Evolutionary conservation across 495 filamentous ascomycete species (phyloP), one percentile per base, ranked within the genome.

Genomic region (Penicillium paxilli): DNA sequence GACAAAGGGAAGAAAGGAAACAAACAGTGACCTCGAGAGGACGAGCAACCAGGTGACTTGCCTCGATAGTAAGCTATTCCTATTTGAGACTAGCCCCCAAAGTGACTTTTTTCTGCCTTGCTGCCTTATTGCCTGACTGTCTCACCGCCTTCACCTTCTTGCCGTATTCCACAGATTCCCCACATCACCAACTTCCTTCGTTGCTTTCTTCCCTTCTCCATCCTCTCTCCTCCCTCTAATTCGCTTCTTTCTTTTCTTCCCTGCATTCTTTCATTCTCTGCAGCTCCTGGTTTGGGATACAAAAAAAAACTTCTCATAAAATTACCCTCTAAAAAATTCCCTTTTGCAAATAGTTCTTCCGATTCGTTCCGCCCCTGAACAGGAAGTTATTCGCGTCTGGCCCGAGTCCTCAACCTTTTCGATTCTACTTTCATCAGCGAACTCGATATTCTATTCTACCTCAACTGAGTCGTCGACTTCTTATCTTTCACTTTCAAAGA

Each of bases 221-320:
- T 40, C 59, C 44, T 58, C 37, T 49, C 44, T 44, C 52, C 41
- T 50, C 49, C n/a, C 20, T 49, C 48, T 52, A 60, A 67, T 74
- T 76, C 61, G 58, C 54, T 66, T 56, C 53, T 57, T 61, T 67
- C 60, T 63, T 62, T 60, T 59, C 63, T 62, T 63, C 57, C 44
- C 65, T 60, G 65, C 68, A 65, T 58, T 68, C 65, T 58, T 65
- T 74, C 66, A 59, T 70, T 69, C 62, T 64, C 57, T 58, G 55
- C 65, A 60, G 64, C 66, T 64, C 59, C 35, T 52, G 49, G 52
- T 58, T 44, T 63, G 54, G 52, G 30, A 60, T 54, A n/a, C n/a
- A n/a, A n/a, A n/a, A 47, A 52, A 47, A 50, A 25, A 44, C 21
- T 11, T 21, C 53, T 52, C 58, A 59, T 63, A 65, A 65, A 38